These are phyloP conservation scores for Ceratobasidium papillatum DNA, from an alignment of 1,284 basidiomycete species.

Conservation along the genomic window DNA sequence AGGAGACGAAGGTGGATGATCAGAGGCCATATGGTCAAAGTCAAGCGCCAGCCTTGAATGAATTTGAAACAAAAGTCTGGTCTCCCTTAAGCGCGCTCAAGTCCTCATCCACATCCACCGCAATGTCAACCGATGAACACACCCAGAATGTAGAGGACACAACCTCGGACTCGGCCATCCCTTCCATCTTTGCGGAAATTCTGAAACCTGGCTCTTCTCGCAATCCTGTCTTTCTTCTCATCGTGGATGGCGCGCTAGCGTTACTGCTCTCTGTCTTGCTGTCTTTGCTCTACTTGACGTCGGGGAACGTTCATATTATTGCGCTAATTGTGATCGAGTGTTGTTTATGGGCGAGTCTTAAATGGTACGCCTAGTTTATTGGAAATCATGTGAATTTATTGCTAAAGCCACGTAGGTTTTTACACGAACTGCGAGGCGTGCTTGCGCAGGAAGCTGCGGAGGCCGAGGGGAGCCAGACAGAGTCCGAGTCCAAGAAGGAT, in stretches of 20 bases:
- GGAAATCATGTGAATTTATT: background rate
- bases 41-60: background rate
- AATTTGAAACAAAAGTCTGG: background rate
- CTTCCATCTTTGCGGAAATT: slow-evolving; percentile 62
- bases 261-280: slow-evolving; percentile 67
- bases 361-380: slow-evolving; percentile 63
- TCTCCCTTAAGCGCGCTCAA: background rate
- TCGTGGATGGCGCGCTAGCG: slow-evolving; percentile 68
- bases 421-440: slow-evolving; percentile 52
- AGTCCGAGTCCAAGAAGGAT: slow-evolving; percentile 46
- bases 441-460: slow-evolving; percentile 31
- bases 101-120: background rate
- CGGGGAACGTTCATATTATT: slow-evolving; percentile 69
- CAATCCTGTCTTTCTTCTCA: slow-evolving; percentile 69
- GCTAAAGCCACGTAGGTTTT: slow-evolving; percentile 46
- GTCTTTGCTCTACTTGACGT: slow-evolving; percentile 63
- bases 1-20: slow-evolving; percentile 7
- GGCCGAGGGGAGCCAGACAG: slow-evolving; percentile 43
- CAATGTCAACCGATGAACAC: slow-evolving; percentile 8
- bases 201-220: slow-evolving; percentile 77
- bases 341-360: slow-evolving; percentile 77
- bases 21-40: slow-evolving; percentile 5
- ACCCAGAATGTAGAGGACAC: background rate
- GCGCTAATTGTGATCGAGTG: slow-evolving; percentile 67
- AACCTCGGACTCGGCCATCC: background rate